Percentiles rank a stretch among this genome's conserved stretches.
phyloP scores from a whole-genome alignment of 1,284 basidiomycete species.

The Quambalaria eucalypti region DNA sequence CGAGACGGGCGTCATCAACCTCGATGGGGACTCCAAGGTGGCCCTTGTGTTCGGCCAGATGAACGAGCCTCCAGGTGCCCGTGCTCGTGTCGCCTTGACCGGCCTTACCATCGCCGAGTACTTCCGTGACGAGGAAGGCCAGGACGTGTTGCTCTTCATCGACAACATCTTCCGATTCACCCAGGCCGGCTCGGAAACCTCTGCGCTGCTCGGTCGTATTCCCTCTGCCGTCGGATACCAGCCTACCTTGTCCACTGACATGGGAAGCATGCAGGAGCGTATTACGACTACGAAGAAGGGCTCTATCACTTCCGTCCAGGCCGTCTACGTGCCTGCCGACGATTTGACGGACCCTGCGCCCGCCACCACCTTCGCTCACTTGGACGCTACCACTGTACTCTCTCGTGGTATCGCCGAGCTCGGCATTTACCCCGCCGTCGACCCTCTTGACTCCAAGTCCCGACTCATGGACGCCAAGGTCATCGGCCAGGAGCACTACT shows the following conservation, averaged over 20 bases:
- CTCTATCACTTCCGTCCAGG: constrained; percentile 98
- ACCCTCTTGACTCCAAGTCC: constrained; percentile 97
- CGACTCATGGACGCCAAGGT: constrained; percentile 99
- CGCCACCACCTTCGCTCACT: constrained; percentile 97
- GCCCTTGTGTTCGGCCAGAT: constrained; percentile 99
- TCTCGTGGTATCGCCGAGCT: constrained; percentile 98
- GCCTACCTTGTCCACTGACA: constrained; percentile 96
- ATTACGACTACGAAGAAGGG: constrained; percentile 99
- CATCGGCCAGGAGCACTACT: constrained; percentile 84
- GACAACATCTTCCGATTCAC: constrained; percentile 95
- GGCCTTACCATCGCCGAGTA: constrained; percentile 98
- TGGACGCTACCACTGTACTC: constrained; percentile 97
- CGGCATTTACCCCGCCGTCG: constrained; percentile 99
- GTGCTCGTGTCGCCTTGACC: constrained; percentile 98
- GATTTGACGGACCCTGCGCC: constrained; percentile 99
- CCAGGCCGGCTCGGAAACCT: constrained; percentile 99
- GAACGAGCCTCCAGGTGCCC: constrained; percentile 99
- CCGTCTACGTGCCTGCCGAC: constrained; percentile 98
- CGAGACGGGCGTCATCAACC: constrained; percentile 98
- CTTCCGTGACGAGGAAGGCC: constrained; percentile 99
- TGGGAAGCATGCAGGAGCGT: constrained; percentile 98
- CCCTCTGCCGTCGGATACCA: constrained; percentile 99
- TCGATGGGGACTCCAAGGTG: constrained; percentile 93
- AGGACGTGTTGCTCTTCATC: constrained; percentile 99
- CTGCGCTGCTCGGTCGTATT: constrained; percentile 98